Evolutionary conservation across 805 yeast genomes (phyloP), one percentile per base, ranked within the genome.

Genomic region (Saccharomycopsis babjevae): DNA sequence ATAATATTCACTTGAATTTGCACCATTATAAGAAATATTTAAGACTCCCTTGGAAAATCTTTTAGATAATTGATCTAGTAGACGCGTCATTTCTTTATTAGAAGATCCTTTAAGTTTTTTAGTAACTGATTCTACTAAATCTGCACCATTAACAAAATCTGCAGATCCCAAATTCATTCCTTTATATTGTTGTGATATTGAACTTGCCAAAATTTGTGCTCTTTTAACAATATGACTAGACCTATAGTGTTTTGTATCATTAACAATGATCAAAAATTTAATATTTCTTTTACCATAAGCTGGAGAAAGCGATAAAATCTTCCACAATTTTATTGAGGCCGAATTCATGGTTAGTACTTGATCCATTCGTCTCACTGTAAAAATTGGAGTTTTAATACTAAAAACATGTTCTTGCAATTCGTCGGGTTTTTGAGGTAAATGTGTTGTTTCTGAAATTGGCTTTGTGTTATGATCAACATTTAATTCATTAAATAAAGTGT

Each of bases 231-330:
- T 68, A 34, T 69, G 69, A 1, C 57, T 63, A 4, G 75, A 67
- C 0, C 74, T 68, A 30, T 54, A 39, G 15, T 56, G 22, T 10
- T 25, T 38, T n/a, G 56, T 13, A 3, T 67, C 64, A 28, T 72
- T 74, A 43, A 64, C 64, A 1, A 88, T 67, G 62, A 85, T 67
- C 8, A 86, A 64, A 7, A 83, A 70, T 60, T 79, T 80, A 62
- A 85, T 79, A 61, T 80, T 74, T 63, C 86, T 85, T 1, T 73
- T 70, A 0, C 77, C 79, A 28, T 70, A 69, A 7, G 79, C 66
- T 0, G 93, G 89, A 54, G 79, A 77, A 57, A 87, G 76, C 61
- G 82, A 80, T 66, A 88, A 68, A 54, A 77, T 72, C 66, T 76
- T 83, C 91, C 86, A 85, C 67, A 79, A 80, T 62, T 72, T 70